Evolutionary conservation across 2,329 filamentous ascomycete species (phyloP).

Genomic region (Pestalotiopsis fici): DNA sequence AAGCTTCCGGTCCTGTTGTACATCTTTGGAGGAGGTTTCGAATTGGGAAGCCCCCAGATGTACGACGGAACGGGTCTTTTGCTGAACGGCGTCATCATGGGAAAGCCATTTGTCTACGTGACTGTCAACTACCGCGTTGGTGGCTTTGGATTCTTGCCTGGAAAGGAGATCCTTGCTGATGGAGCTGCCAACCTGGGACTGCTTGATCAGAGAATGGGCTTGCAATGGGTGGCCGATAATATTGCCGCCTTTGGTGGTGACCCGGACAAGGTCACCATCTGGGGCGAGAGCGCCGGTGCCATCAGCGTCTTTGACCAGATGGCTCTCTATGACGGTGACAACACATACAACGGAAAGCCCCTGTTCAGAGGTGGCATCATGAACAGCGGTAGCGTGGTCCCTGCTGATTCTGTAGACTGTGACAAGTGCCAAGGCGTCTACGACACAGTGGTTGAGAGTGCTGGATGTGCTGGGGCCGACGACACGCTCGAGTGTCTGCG

Average conservation of each 20-base stretch:
- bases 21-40: slow-evolving; percentile 71
- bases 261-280: slow-evolving; percentile 75
- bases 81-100: slow-evolving; percentile 40
- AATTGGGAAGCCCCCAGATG: slow-evolving; percentile 45
- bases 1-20: slow-evolving; percentile 70
- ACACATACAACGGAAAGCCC: slow-evolving; percentile 71
- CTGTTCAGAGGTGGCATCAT: slow-evolving; percentile 80
- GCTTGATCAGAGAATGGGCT: slow-evolving; percentile 69
- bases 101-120: slow-evolving; percentile 72
- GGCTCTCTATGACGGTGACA: slow-evolving; percentile 71
- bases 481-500: slow-evolving; percentile 70
- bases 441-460: slow-evolving; percentile 58
- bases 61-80: slow-evolving; percentile 55
- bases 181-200: slow-evolving; percentile 72
- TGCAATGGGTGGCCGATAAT: slow-evolving; percentile 79
- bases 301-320: slow-evolving; percentile 80
- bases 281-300: slow-evolving; percentile 71
- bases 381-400: slow-evolving; percentile 68
- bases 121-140: slow-evolving; percentile 77
- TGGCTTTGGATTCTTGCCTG: slow-evolving; percentile 74
- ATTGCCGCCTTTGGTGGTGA: slow-evolving; percentile 76
- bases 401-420: slow-evolving; percentile 64
- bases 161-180: slow-evolving; percentile 66
- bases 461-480: slow-evolving; percentile 58
- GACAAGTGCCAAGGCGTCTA: slow-evolving; percentile 67